A percentile compares a stretch with the other conserved stretches of the same genome.
These are phyloP conservation scores for Trichophyton simii DNA, from an alignment of 2,329 filamentous ascomycete genomes.

Conservation along the genomic window DNA sequence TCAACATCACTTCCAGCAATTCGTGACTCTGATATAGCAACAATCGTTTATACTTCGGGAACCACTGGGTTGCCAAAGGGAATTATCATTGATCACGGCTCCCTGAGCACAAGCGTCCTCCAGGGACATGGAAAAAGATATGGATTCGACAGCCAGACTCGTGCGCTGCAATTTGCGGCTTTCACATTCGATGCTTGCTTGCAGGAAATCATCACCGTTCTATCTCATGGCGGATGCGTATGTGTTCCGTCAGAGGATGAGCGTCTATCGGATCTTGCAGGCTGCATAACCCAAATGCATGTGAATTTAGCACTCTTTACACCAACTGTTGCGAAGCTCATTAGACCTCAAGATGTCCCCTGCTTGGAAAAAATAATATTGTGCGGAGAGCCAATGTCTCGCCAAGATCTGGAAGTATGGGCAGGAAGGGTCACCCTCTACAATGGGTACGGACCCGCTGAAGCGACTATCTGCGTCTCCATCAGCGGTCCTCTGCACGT, in stretches of 20 bases:
- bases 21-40: constrained; percentile 19
- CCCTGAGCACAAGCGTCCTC: not conserved
- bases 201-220: constrained; percentile 51
- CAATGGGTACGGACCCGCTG: constrained; percentile 34
- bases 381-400: constrained; percentile 34
- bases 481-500: constrained; percentile 26
- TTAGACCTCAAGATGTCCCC: constrained; percentile 32
- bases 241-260: constrained; percentile 45
- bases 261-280: constrained; percentile 38
- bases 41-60: constrained; percentile 38
- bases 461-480: constrained; percentile 32
- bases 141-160: constrained; percentile 8
- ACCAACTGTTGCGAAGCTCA: constrained; percentile 42
- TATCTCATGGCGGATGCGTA: constrained; percentile 46
- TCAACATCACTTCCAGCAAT: not conserved
- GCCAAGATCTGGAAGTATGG: constrained; percentile 32
- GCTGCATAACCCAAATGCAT: constrained; percentile 38
- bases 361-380: constrained; percentile 31
- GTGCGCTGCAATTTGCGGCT: constrained; percentile 29
- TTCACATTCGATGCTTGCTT: constrained; percentile 34
- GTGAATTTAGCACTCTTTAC: constrained; percentile 49
- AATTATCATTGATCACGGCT: constrained; percentile 30
- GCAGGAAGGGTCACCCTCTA: constrained; percentile 31
- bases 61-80: constrained; percentile 39
- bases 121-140: constrained; percentile 44